Percentiles rank a stretch among this genome's conserved stretches.
Evolutionary conservation across 1,139 yeast species (phyloP).

Genomic region (Hyphopichia wangnamkhiaoensis): DNA sequence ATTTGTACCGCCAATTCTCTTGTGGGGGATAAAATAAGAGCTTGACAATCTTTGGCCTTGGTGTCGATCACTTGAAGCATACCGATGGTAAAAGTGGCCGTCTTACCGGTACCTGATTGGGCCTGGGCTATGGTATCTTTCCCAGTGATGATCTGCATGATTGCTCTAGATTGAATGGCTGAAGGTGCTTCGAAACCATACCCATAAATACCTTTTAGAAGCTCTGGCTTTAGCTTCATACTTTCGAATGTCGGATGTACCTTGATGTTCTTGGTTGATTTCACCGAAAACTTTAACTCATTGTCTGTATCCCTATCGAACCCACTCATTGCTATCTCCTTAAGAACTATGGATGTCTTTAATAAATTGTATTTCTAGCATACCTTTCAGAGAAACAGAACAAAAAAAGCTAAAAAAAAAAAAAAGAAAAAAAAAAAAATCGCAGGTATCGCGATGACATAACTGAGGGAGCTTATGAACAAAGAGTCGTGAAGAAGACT

Average conservation of each 20-base stretch:
- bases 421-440: background rate
- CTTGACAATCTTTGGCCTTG: slow-evolving; percentile 69
- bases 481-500: slow-evolving; percentile 11
- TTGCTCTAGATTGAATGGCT: slow-evolving; percentile 93
- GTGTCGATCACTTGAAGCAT: slow-evolving; percentile 80
- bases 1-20: slow-evolving; percentile 92
- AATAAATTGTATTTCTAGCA: no score
- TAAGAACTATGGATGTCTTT: no score
- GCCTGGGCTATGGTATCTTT: slow-evolving; percentile 96
- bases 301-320: slow-evolving; percentile 61
- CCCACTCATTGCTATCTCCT: slow-evolving; percentile 23
- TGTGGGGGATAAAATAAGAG: slow-evolving; percentile 90
- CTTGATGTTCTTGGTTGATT: slow-evolving; percentile 60
- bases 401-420: no score
- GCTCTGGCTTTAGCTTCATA: slow-evolving; percentile 71
- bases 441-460: slow-evolving; percentile 10
- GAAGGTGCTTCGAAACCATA: slow-evolving; percentile 96
- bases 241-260: slow-evolving; percentile 72
- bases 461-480: background rate
- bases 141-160: slow-evolving; percentile 87
- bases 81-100: slow-evolving; percentile 94
- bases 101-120: slow-evolving; percentile 97
- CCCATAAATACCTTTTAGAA: slow-evolving; percentile 74
- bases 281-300: slow-evolving; percentile 54
- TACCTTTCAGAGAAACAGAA: no score